Evolutionary conservation across 108 stramenopile genomes (phyloP).

Genomic region (Cyclotella choctawhatcheeana): DNA sequence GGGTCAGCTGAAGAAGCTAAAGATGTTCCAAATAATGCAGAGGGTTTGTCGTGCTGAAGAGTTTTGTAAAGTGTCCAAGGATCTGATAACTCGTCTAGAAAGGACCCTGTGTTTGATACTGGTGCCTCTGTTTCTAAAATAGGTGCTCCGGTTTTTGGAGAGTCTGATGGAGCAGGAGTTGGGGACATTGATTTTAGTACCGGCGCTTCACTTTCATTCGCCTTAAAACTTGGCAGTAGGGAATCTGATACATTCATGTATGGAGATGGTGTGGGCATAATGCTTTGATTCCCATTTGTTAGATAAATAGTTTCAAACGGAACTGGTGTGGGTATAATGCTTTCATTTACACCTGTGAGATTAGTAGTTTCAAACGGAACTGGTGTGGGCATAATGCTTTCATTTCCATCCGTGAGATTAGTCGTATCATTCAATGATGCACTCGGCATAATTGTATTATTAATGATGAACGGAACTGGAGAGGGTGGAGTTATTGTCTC

Average conservation of each 20-base stretch:
- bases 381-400: conserved; percentile 1
- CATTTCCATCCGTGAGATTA: neutral
- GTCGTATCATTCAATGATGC: neutral
- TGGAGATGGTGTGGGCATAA: conserved; percentile 1
- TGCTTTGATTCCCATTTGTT: neutral
- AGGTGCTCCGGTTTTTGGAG: neutral
- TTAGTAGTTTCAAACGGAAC: neutral
- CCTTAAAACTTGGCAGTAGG: neutral
- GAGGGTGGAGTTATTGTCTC: neutral
- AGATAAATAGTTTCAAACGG: neutral
- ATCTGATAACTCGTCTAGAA: conserved; percentile 14
- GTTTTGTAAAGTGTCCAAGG: conserved; percentile 1
- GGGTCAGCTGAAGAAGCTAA: conserved; percentile 22
- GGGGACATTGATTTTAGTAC: neutral
- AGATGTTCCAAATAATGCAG: conserved; percentile 20
- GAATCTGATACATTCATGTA: conserved; percentile 2
- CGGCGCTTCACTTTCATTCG: conserved; percentile 1
- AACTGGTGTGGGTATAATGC: neutral
- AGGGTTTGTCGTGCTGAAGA: conserved; percentile 2
- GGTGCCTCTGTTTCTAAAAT: neutral
- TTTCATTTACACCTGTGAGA: neutral
- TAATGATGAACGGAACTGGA: neutral
- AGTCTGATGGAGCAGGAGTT: neutral
- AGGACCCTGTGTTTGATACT: no score
- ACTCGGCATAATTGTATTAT: conserved; percentile 5